phyloP scores from a whole-genome alignment of 2,329 filamentous ascomycete genomes.

The Fusarium sp. region DNA sequence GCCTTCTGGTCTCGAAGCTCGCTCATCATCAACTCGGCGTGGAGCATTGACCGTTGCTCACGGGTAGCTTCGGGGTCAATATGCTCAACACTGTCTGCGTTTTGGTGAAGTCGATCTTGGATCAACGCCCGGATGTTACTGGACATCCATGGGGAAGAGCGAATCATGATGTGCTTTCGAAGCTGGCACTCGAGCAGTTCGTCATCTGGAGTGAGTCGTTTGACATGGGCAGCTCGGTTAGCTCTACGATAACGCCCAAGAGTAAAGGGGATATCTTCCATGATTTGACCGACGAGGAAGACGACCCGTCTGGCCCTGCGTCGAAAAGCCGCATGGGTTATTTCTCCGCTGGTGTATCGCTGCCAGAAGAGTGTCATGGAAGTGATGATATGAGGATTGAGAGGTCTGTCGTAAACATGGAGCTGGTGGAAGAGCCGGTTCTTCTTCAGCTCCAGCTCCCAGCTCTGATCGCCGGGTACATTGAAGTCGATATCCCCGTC shows the following conservation, averaged over 20 bases:
- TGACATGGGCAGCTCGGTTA: not conserved
- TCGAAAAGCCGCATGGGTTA: not conserved
- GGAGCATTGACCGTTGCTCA: not conserved
- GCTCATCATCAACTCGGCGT: not conserved
- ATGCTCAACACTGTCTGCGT: no score
- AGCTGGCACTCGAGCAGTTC: constrained; percentile 9
- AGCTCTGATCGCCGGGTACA: not conserved
- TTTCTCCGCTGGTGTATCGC: not conserved
- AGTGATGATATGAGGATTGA: not conserved
- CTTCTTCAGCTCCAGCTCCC: constrained; percentile 5
- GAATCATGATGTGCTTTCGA: constrained; percentile 23
- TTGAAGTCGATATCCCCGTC: not conserved
- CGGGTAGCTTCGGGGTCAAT: no score
- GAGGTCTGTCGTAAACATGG: constrained; percentile 17
- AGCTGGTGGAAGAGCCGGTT: constrained; percentile 5
- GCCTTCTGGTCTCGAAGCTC: not conserved
- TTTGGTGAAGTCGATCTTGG: no score
- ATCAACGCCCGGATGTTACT: no score
- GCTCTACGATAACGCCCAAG: not conserved
- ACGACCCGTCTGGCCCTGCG: not conserved
- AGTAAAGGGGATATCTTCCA: constrained; percentile 6
- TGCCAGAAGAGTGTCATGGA: not conserved
- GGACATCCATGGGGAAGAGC: not conserved
- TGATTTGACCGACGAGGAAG: not conserved
- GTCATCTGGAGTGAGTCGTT: not conserved